Percentiles rank a stretch among this genome's conserved stretches.
Evolutionary conservation across 345 rosid genomes (phyloP).

Genomic region (Salix arbutifolia): DNA sequence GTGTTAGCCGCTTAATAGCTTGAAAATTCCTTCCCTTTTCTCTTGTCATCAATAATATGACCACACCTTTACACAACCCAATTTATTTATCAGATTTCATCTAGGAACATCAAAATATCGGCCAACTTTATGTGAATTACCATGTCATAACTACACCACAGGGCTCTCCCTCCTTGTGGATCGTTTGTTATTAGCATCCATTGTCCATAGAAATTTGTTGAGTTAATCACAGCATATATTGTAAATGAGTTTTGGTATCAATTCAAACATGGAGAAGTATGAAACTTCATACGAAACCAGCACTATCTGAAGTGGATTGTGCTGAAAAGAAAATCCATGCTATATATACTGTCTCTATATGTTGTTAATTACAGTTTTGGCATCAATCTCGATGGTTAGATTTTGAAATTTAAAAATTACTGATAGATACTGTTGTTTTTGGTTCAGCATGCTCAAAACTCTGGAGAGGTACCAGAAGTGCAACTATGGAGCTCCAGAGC

Average conservation of each 20-base stretch:
- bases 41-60: not conserved
- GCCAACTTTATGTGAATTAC: not conserved
- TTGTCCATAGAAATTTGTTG: not conserved
- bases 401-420: not conserved
- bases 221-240: not conserved
- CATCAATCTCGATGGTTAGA: not conserved
- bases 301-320: not conserved
- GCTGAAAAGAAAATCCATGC: not conserved
- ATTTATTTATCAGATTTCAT: not conserved
- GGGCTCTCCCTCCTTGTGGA: not conserved
- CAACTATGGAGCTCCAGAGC: slow-evolving; percentile 93
- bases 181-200: not conserved
- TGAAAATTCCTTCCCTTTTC: not conserved
- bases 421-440: not conserved
- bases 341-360: not conserved
- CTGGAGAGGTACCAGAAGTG: slow-evolving; percentile 97
- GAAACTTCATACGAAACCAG: not conserved
- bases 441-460: slow-evolving; percentile 75
- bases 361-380: not conserved
- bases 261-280: not conserved
- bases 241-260: not conserved
- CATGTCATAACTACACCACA: not conserved
- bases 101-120: not conserved
- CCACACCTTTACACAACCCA: not conserved
- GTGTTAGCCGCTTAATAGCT: not conserved